A percentile compares a stretch with the other conserved stretches of the same genome.
Conservation (phyloP, 371 early-diverging fungal species). For the Mucor circinelloides region DNA sequence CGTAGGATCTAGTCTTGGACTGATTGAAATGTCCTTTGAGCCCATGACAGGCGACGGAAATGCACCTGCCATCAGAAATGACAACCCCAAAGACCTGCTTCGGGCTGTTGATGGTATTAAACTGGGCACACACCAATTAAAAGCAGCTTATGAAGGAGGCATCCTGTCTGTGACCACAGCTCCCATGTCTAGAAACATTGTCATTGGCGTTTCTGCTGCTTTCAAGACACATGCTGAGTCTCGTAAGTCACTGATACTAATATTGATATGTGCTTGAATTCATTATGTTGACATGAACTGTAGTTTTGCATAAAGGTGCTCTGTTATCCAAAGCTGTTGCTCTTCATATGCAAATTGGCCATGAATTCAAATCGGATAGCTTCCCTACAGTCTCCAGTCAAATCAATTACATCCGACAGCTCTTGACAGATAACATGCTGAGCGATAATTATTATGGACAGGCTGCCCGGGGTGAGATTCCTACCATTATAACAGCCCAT, state of each 20-base stretch:
- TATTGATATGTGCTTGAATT: not conserved
- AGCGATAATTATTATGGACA: constrained; percentile 33
- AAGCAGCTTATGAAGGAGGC: constrained; percentile 63
- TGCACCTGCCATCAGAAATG: constrained; percentile 13
- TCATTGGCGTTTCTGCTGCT: constrained; percentile 53
- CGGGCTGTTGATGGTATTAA: constrained; percentile 59
- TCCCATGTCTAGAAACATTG: constrained; percentile 39
- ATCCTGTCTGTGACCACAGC: constrained; percentile 53
- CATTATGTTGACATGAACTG: not conserved
- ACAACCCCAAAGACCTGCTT: constrained; percentile 32
- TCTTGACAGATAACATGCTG: constrained; percentile 34
- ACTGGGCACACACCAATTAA: constrained; percentile 54
- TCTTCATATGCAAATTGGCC: constrained; percentile 64
- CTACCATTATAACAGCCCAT: constrained; percentile 61
- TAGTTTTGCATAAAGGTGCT: constrained; percentile 20
- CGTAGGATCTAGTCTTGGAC: constrained; percentile 54
- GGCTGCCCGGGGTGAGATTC: constrained; percentile 65
- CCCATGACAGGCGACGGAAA: constrained; percentile 53
- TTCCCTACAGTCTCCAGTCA: constrained; percentile 70
- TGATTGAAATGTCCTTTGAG: constrained; percentile 57
- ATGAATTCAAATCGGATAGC: constrained; percentile 42
- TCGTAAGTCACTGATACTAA: constrained; percentile 15
- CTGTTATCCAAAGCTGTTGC: constrained; percentile 53
- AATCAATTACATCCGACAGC: constrained; percentile 61
- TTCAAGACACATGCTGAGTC: constrained; percentile 52